Evolutionary conservation across 345 rosid species (phyloP), one percentile per base, ranked within the genome.

Genomic region (Lumnitzera racemosa): DNA sequence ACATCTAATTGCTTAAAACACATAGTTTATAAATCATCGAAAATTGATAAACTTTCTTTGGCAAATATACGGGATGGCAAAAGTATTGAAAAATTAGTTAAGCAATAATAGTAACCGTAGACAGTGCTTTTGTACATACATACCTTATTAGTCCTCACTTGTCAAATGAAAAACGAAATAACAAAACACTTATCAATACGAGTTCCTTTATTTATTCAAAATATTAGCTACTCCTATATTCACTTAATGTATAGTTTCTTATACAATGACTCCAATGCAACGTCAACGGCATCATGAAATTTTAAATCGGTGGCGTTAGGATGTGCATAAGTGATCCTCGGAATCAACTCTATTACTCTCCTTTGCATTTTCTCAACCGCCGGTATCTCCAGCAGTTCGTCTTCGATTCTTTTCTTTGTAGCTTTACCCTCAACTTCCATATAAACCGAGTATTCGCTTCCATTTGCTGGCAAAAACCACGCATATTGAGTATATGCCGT

Each of bases 401-500:
- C 68, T 68, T 84, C 86, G 5, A 84, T 68, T 1, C 29, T 56
- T 12, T 20, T 16, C 49, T 12, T 55, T 2, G 11, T 36, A 36
- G 29, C 57, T 10, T 49, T 58, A 12, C 67, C 50, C 10, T 64
- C 61, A 1, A 46, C 77, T 0, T 73, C 70, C 4, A 81, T 59
- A 13, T 58, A 81, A 57, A 84, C 82, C 48, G 86, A 81, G 12
- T 81, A 84, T 25, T 65, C 64, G 3, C 53, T 47, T 12, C 15
- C 24, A 14, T 79, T 56, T 7, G 12, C 59, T 0, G 86, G 84
- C 16, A 84, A 58, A 67, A 64, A 84, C 86, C 84, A 81, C 24
- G 9, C 8, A 64, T 84, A 84, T 70, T 84, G 89, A 1, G 84
- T 70, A 24, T 84, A 84, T 51, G 84, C 86, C 61, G 82, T 77